These are phyloP conservation scores for Cicer arietinum DNA, from an alignment of 306 rosid species.

Conservation along the genomic window DNA sequence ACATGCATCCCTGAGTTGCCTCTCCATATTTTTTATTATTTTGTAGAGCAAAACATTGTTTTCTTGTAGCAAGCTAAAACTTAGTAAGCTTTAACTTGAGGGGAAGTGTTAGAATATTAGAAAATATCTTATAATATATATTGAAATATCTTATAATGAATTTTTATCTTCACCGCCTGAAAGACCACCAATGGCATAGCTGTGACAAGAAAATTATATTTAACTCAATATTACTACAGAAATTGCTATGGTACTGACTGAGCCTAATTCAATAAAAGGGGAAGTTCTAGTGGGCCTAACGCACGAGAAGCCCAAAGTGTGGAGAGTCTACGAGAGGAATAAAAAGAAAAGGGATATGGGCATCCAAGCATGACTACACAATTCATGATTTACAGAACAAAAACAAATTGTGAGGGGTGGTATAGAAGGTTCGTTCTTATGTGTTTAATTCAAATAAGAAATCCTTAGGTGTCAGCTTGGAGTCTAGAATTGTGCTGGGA, in stretches of 20 bases:
- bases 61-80: too few species aligned
- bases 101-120: too few species aligned
- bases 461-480: neutral
- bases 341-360: neutral
- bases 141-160: too few species aligned
- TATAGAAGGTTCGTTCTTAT: constrained; percentile 17
- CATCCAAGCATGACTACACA: constrained; percentile 5
- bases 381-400: neutral
- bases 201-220: constrained; percentile 55
- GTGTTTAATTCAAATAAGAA: constrained; percentile 15
- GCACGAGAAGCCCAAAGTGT: too few species aligned
- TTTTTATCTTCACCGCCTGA: constrained; percentile 97
- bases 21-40: too few species aligned
- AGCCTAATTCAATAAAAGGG: too few species aligned
- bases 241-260: neutral
- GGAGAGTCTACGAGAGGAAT: neutral
- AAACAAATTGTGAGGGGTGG: neutral
- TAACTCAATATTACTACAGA: constrained; percentile 38
- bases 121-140: too few species aligned
- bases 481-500: constrained; percentile 8
- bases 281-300: too few species aligned
- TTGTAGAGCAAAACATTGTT: too few species aligned
- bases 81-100: too few species aligned
- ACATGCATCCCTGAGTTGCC: too few species aligned
- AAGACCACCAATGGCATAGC: constrained; percentile 99